Evolutionary conservation across 345 rosid species (phyloP), one percentile per base, ranked within the genome.

Genomic region (Salix exigua): DNA sequence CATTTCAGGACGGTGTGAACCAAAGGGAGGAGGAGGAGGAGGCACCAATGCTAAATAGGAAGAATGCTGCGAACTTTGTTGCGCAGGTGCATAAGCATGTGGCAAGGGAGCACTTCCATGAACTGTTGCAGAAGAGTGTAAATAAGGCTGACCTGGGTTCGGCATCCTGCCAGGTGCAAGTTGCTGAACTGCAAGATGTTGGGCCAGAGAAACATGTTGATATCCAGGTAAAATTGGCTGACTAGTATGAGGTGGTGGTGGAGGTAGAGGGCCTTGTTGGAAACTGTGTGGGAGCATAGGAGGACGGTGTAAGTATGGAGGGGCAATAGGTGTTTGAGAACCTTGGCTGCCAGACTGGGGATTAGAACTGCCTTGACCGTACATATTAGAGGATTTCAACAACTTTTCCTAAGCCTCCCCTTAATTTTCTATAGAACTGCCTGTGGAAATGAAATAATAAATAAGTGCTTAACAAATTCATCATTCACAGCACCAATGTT

Each of bases 171-270:
- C 30, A 28, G 79, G 75, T 63, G 78, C 86, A 76, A 66, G 76
- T 70, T 79, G 90, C 80, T 63, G 62, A 80, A 53, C 61, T 10
- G 72, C 31, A 62, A 79, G 68, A 75, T 82, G 81, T 16, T 77
- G 84, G 35, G 75, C 80, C 31, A 65, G 78, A 62, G 81, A 85
- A 61, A 74, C 83, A n/a, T 73, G 90, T 72, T 72, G 89, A 85
- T 78, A 78, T 2, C 44, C 18, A 5, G 85, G 84, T 72, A 28
- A 68, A 51, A 73, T 75, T 7, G 77, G 76, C 69, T 82, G 85
- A 46, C 68, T 72, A 64, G 73, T 62, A 11, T 46, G 77, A 76
- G 83, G 68, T 37, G 75, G 13, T 26, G 21, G 66, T 6, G 81
- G 65, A 7, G 53, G 78, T 6, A 78, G 68, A 30, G 75, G 81